Base-by-base conservation (phyloP, 75 land plant genomes). In the Pinus albicaulis region DNA sequence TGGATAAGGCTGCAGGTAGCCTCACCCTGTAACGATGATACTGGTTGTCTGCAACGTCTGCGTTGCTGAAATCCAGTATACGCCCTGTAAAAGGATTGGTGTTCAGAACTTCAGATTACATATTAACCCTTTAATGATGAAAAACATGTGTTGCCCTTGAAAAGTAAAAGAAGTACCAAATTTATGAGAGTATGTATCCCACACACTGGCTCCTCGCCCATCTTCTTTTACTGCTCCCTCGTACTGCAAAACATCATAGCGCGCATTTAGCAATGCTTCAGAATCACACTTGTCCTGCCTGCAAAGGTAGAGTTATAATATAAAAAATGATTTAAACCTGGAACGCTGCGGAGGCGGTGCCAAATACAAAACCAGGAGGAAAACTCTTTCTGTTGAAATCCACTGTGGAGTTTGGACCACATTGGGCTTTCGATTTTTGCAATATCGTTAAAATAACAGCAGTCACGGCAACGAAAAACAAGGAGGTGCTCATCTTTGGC, bases 161-260 rank as follows among this genome's bases (percentile, higher is more conserved):
- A 41, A 41, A 7, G 16, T 6, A 38, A 36, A 69, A 12, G 11
- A 0, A 17, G 19, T 80, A 95, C 98, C 96, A 64, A 84, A 89
- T 8, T 79, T 60, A 81, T 95, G 92, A 31, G 91, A 76, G 82
- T 84, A 87, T 24, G 76, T 95, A 75, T 95, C 98, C 98, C 98
- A 95, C 12, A 95, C 59, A 4, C 91, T 88, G 1, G 65, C 64
- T 23, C 98, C 95, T 38, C 92, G 80, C 76, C 93, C 95, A 73
- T 83, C 96, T 59, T 87, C 91, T 28, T 90, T 87, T 60, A 86
- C 88, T 19, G 98, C 98, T 79, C 98, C 98, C 81, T 95, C 98
- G 73, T 89, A 92, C 98, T 95, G 80, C 26, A 80, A 59, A 72
- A 26, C 20, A 56, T 15, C n/a, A 15, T 10, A 34, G 1, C n/a